Evolutionary conservation across 2,329 filamentous ascomycete species (phyloP), one percentile per base, ranked within the genome.

Genomic region (Lasiodiplodia hormozganensis): DNA sequence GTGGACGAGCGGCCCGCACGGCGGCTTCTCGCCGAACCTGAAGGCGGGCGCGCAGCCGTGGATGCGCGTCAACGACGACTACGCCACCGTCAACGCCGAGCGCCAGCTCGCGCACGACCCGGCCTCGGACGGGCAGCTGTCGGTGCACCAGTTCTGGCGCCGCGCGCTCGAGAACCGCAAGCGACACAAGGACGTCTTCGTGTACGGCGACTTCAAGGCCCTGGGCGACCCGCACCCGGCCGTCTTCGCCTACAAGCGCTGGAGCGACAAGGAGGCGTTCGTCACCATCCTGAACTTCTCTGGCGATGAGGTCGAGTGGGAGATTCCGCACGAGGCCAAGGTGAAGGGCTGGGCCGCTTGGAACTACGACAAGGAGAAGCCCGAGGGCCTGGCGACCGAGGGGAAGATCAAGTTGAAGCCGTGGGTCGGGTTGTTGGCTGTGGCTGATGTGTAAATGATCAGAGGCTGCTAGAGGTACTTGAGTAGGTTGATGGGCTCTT

Each of bases 131-230:
- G 0, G 76, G 78, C 62, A 75, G 80, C 56, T 72, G 76, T 12
- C 84, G 10, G 86, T 90, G 3, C 81, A 88, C 64, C 81, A 84
- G 49, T 91, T 90, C 77, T 92, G 89, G 87, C 85, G 85, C 76
- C 76, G 80, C 56, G 83, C 85, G 71, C 78, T 91, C 52, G 74
- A 73, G 66, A 79, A 87, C 54, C 82, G 89, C 56, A 88, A 87
- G 76, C 77, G 84, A 70, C 81, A 88, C 73, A 82, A 82, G 18
- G 84, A 88, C 53, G 76, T 89, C 10, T 87, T 92, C 68, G 85
- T 90, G 1, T 86, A 90, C 71, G 89, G 89, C 6, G 79, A 82
- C 23, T 91, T 87, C 74, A 78, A 85, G 56, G 76, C 85, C 10
- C 77, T 86, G 43, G 85, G 86, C 60, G 74, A 81, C 14, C 72